Conservation (phyloP, 306 rosid genomes). For the Parietaria judaica region DNA sequence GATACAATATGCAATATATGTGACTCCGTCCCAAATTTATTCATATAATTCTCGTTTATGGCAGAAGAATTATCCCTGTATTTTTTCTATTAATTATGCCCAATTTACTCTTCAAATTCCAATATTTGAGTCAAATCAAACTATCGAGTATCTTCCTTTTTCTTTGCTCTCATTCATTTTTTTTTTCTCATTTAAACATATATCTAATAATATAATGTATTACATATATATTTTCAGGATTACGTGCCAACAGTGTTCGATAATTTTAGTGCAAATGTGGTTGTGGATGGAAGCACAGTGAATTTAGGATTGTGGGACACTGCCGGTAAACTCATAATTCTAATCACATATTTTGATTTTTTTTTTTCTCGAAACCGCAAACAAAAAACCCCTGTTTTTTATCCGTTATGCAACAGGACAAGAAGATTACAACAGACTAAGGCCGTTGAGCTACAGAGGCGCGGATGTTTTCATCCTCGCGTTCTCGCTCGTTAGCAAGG, state of each 20-base stretch:
- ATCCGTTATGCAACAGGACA: conserved; percentile 61
- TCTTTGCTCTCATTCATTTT: no score
- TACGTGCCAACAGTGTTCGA: conserved; percentile 96
- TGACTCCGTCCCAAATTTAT: no score
- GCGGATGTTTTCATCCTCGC: conserved; percentile 96
- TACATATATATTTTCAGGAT: conserved; percentile 34
- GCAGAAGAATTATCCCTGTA: no score
- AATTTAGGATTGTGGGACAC: conserved; percentile 98
- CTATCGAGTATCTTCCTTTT: no score
- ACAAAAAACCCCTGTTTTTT: conserved; percentile 16
- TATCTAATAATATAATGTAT: no score
- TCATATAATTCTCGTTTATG: no score
- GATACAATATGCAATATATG: no score
- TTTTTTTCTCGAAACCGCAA: not conserved
- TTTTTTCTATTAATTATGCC: no score
- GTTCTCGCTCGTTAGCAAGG: conserved; percentile 95
- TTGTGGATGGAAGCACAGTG: conserved; percentile 95
- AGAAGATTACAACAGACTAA: conserved; percentile 92
- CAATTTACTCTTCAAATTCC: no score
- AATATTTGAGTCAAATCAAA: no score
- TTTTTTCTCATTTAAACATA: no score
- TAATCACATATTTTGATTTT: not conserved
- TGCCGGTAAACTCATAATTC: conserved; percentile 47
- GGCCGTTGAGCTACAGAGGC: conserved; percentile 97
- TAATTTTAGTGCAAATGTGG: conserved; percentile 96